Evolutionary conservation across 2,329 filamentous ascomycete genomes (phyloP).

Genomic region (Periconia digitata): DNA sequence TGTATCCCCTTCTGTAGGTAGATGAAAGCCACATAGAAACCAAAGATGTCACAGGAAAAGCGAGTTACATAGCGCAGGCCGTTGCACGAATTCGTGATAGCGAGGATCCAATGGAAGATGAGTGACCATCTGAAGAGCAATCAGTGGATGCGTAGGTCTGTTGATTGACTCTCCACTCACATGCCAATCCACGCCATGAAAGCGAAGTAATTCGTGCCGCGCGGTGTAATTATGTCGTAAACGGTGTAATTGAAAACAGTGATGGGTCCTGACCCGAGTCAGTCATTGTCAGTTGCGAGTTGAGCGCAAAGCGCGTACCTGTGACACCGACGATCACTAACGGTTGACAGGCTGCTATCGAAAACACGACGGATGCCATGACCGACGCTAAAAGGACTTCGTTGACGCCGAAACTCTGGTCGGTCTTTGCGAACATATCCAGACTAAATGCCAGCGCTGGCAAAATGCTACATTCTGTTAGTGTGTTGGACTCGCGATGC

Average conservation of each 20-base stretch:
- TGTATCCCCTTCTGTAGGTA: constrained; percentile 91
- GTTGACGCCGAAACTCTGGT: constrained; percentile 84
- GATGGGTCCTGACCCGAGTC: constrained; percentile 64
- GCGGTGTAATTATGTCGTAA: constrained; percentile 80
- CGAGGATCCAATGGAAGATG: constrained; percentile 81
- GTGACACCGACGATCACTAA: constrained; percentile 90
- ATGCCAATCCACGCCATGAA: constrained; percentile 94
- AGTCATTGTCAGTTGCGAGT: background rate
- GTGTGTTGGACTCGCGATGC: background rate
- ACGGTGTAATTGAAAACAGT: constrained; percentile 95
- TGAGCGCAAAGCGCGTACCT: constrained; percentile 45
- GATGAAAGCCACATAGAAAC: constrained; percentile 90
- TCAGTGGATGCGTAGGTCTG: background rate
- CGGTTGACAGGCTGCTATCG: constrained; percentile 77
- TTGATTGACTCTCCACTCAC: constrained; percentile 44
- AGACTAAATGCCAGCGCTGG: constrained; percentile 86
- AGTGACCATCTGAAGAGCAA: constrained; percentile 67
- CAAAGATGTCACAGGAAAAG: constrained; percentile 92
- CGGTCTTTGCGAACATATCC: constrained; percentile 90
- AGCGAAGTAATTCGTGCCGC: constrained; percentile 77
- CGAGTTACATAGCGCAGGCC: constrained; percentile 85
- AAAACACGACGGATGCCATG: constrained; percentile 78
- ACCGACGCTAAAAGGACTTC: constrained; percentile 87
- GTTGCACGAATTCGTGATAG: constrained; percentile 84
- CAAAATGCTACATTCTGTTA: constrained; percentile 63